Evolutionary conservation across 192 early-diverging fungal species (phyloP), one percentile per base, ranked within the genome.

Genomic region (Martensiomyces pterosporus): DNA sequence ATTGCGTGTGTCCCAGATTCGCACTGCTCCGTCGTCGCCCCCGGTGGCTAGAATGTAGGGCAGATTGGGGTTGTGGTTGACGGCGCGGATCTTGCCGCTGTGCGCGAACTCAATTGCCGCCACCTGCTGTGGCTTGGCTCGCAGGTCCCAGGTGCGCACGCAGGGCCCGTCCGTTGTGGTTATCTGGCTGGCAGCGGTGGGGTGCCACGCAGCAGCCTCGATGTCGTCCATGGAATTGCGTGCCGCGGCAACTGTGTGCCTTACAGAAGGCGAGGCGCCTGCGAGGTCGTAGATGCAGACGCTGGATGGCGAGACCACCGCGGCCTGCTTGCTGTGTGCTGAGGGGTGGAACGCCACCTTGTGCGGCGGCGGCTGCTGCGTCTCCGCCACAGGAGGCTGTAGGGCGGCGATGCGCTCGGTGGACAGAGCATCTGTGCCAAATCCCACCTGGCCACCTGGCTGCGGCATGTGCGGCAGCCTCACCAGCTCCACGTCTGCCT

Each of bases 51-150:
- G 46, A 32, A 87, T 78, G 52, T 89, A 79, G 4, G 92, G 89
- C 48, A 88, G 78, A 60, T 94, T 92, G 4, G 87, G 83, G 56
- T 98, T 98, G 55, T 81, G 89, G 66, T 93, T 91, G 2, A 96
- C 40, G 9, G 79, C 77, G 18, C 85, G 78, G 21, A 93, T 67
- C 27, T 64, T 71, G n/a, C 77, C 67, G n/a, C 79, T 67, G 54
- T 98, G 94, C n/a, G 91, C 86, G 15, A 78, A 58, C 33, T 65
- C 56, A 13, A 60, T 52, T 21, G 50, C 19, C 18, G 59, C 43
- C n/a, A 59, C 38, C 24, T 47, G 47, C 9, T 32, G 38, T 10
- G 47, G 9, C 3, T 43, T 26, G 4, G 48, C 39, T 13, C 84
- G 79, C 19, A 81, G 46, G 62, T 93, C 88, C 82, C 86, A 90